A percentile compares a stretch with the other conserved stretches of the same genome.
Evolutionary conservation across 208 protist genomes (phyloP).

Genomic region (Trichomonas vaginalis): DNA sequence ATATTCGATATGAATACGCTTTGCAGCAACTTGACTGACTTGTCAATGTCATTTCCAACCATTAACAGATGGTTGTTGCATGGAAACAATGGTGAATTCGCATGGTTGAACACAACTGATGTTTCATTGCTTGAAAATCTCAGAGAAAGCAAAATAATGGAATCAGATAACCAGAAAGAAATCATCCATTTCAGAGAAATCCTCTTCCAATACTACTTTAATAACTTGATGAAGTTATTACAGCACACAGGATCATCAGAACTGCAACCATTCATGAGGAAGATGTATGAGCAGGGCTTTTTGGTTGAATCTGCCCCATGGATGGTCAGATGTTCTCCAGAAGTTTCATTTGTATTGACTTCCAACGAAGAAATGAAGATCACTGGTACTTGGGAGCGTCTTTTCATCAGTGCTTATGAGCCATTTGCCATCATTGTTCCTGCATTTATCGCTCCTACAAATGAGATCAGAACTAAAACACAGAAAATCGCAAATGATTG

Average conservation of each 20-base stretch:
- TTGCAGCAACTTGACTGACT: background rate
- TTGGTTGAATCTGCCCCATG: background rate
- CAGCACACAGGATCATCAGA: background rate
- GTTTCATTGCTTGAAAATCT: background rate
- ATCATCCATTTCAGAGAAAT: background rate
- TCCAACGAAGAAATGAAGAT: background rate
- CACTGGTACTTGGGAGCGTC: background rate
- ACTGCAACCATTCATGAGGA: background rate
- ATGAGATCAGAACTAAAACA: background rate
- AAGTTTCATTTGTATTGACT: background rate
- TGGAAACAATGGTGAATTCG: background rate
- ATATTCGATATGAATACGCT: background rate
- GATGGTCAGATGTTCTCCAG: background rate
- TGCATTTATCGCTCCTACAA: background rate
- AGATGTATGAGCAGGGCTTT: background rate
- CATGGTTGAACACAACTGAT: background rate
- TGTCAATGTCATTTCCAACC: background rate
- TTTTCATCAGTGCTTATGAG: background rate
- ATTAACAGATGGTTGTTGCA: background rate
- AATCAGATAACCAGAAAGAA: background rate
- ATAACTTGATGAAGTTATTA: background rate
- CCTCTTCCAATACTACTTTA: background rate
- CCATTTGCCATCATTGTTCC: background rate
- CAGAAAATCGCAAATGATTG: background rate
- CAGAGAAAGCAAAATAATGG: background rate